These are phyloP conservation scores for Dactylonectria macrodidyma DNA, from an alignment of 2,329 filamentous ascomycete genomes.

Conservation along the genomic window DNA sequence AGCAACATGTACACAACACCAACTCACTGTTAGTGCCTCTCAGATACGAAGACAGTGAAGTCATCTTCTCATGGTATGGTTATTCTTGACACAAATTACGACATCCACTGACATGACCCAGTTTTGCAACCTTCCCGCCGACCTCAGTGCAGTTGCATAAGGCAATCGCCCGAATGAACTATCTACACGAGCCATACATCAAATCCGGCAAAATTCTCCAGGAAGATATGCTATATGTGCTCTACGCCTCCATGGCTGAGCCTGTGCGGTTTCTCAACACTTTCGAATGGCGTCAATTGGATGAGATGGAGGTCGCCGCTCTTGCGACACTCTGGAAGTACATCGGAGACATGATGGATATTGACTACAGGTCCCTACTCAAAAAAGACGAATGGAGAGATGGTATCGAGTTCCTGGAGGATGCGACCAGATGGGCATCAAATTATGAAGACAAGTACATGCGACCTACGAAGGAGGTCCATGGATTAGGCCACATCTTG, in stretches of 20 bases:
- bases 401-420: constrained; percentile 66
- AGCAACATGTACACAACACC: neutral
- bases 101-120: constrained; percentile 26
- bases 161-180: constrained; percentile 58
- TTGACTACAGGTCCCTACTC: constrained; percentile 64
- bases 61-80: constrained; percentile 55
- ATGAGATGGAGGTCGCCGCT: constrained; percentile 77
- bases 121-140: constrained; percentile 51
- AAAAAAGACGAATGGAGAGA: constrained; percentile 59
- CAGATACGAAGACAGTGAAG: constrained; percentile 59
- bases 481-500: constrained; percentile 70
- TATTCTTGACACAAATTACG: neutral
- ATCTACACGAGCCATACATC: constrained; percentile 55
- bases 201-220: constrained; percentile 55
- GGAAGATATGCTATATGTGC: constrained; percentile 57
- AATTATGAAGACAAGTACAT: constrained; percentile 73
- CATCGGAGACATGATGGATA: constrained; percentile 79
- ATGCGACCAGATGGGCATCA: constrained; percentile 63
- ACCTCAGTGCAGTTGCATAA: constrained; percentile 51
- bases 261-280: constrained; percentile 73
- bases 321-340: constrained; percentile 80
- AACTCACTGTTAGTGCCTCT: constrained; percentile 8
- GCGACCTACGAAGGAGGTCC: constrained; percentile 66
- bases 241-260: constrained; percentile 75
- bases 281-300: constrained; percentile 80